Evolutionary conservation across 495 filamentous ascomycete genomes (phyloP).

Genomic region (Neurospora sp.): DNA sequence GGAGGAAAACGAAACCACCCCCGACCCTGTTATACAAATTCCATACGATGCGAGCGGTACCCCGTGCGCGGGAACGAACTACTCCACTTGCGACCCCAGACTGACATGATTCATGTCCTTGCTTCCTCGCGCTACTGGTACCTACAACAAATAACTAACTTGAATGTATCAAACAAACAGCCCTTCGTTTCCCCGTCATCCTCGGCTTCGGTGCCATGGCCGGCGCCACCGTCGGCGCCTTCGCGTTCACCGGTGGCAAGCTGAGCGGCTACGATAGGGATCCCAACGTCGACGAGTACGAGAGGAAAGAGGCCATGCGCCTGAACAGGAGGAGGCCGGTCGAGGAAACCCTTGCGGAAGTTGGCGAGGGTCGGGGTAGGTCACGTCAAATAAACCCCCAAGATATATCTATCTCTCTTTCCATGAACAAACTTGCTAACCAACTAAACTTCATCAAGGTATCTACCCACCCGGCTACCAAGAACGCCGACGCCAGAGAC

Average conservation of each 20-base stretch:
- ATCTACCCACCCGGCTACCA: constrained; percentile 77
- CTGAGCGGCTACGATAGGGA: constrained; percentile 45
- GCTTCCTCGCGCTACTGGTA: not conserved
- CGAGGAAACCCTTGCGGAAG: constrained; percentile 67
- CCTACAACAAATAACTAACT: constrained; percentile 16
- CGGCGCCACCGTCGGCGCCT: constrained; percentile 54
- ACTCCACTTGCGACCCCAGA: not conserved
- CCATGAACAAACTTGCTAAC: not conserved
- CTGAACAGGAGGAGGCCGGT: constrained; percentile 64
- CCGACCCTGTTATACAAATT: not conserved
- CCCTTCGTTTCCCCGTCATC: constrained; percentile 65
- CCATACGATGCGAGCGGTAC: not conserved
- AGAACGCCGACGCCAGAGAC: constrained; percentile 69
- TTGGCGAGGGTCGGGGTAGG: constrained; percentile 88
- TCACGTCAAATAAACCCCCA: not conserved
- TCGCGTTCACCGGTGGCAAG: constrained; percentile 69
- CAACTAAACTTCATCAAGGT: constrained; percentile 34
- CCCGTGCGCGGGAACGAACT: not conserved
- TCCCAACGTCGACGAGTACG: constrained; percentile 62
- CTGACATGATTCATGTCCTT: not conserved
- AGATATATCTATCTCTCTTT: not conserved
- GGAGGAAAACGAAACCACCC: not conserved
- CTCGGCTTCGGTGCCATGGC: constrained; percentile 64
- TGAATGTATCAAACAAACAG: constrained; percentile 18
- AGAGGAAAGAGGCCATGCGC: constrained; percentile 64